These are phyloP conservation scores for Phyllosticta capitalensis DNA, from an alignment of 2,329 filamentous ascomycete species.

Conservation along the genomic window DNA sequence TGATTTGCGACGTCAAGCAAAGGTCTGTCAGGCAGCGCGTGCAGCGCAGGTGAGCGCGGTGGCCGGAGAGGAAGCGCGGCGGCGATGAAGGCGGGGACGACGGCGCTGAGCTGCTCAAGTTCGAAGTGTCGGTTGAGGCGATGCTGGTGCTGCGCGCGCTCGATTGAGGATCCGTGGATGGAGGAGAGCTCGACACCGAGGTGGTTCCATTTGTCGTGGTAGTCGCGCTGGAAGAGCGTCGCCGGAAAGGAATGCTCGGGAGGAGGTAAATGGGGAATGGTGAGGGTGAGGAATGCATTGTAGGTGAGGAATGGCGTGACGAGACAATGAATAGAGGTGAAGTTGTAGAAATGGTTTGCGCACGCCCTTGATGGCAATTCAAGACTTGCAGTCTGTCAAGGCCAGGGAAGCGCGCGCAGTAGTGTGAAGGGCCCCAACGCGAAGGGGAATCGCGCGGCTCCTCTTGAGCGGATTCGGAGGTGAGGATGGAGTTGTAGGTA, in stretches of 20 bases:
- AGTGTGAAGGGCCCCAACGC: not conserved
- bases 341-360: not conserved
- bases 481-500: not conserved
- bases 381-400: not conserved
- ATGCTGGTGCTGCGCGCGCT: constrained; percentile 9
- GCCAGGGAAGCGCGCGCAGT: not conserved
- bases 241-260: constrained; percentile 25
- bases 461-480: not conserved
- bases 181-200: constrained; percentile 15
- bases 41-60: constrained; percentile 40
- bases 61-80: constrained; percentile 18
- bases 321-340: not conserved
- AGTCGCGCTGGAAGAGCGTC: constrained; percentile 34
- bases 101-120: not conserved
- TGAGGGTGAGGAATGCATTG: constrained; percentile 10
- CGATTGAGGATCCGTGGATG: constrained; percentile 13
- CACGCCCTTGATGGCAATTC: not conserved
- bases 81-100: constrained; percentile 9
- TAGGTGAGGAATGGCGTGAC: not conserved
- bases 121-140: not conserved
- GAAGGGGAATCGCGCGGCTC: not conserved
- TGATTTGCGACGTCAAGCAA: constrained; percentile 49
- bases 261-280: constrained; percentile 30
- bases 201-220: constrained; percentile 19
- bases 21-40: constrained; percentile 50